Percentiles rank a stretch among this genome's conserved stretches.
Conservation (phyloP, 768 basidiomycete species). For the Lactarius vividus region DNA sequence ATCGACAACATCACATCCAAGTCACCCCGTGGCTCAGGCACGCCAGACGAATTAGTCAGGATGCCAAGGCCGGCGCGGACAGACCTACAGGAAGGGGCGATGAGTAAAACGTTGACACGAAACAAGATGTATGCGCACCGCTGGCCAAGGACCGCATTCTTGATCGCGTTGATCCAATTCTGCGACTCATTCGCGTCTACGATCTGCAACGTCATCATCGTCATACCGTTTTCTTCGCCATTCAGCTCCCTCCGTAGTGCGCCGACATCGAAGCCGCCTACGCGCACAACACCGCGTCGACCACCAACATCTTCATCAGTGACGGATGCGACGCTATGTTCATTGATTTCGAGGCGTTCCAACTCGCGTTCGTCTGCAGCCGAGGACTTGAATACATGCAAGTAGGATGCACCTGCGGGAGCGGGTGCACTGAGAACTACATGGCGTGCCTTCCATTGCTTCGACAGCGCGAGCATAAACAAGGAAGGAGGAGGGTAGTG, state of each 20-base stretch:
- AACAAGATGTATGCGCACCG: conserved; percentile 42
- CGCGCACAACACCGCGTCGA: conserved; percentile 55
- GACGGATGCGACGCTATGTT: conserved; percentile 73
- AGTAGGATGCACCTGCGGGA: conserved; percentile 47
- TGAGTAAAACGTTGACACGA: conserved; percentile 6
- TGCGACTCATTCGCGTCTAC: conserved; percentile 59
- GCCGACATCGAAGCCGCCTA: conserved; percentile 63
- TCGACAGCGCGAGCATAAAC: conserved; percentile 69
- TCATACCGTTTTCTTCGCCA: conserved; percentile 48
- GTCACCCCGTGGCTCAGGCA: conserved; percentile 69
- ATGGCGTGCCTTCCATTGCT: conserved; percentile 66
- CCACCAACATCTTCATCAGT: conserved; percentile 53
- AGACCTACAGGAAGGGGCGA: conserved; percentile 43
- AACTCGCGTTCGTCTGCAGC: conserved; percentile 62
- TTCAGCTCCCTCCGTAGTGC: conserved; percentile 35
- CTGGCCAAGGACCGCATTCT: conserved; percentile 67
- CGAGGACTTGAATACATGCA: conserved; percentile 71
- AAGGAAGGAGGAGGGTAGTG: conserved; percentile 64
- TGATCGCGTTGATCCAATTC: conserved; percentile 73
- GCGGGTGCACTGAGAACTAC: conserved; percentile 48
- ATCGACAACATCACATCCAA: conserved; percentile 84
- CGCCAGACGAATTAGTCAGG: conserved; percentile 41
- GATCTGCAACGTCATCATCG: conserved; percentile 73
- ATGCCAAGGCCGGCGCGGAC: conserved; percentile 64
- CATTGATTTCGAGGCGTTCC: conserved; percentile 73